Base-by-base conservation (phyloP, 2,329 filamentous ascomycete species). In the Aspergillus awamori region DNA sequence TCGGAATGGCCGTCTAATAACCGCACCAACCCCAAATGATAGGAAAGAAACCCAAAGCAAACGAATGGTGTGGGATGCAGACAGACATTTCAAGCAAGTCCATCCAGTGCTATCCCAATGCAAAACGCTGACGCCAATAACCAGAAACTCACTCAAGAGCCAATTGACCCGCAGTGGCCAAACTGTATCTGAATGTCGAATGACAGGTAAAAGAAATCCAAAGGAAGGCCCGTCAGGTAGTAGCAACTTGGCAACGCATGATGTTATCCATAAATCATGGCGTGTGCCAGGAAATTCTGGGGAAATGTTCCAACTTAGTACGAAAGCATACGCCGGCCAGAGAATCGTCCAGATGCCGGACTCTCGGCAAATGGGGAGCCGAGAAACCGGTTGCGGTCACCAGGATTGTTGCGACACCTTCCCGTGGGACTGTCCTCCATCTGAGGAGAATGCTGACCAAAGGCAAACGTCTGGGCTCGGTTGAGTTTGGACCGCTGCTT, bases 401-500 rank as follows among this genome's bases (percentile, higher is more conserved):
- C 64, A 28, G 63, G 51, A 36, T 65, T 67, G 60, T 74, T 74
- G 30, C 79, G 77, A 67, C 75, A 77, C 61, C 77, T 76, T 45
- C 81, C 82, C 28, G 86, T 88, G 13, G 86, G 86, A 67, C 86
- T 88, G 67, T 88, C 86, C 67, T 88, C 85, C 80, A 87, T 85
- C 36, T 74, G 70, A 74, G 82, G 77, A 68, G 83, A 76, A 63
- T 89, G 86, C 74, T 95, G 87, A 49, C 94, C 95, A 78, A 97
- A 98, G 28, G 95, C 94, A 81, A 95, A 99, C 1, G 95, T 99
- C 77, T 95, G 91, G 33, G 95, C 93, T 65, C 95, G 87, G 75
- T 87, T 86, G 59, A 99, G 83, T 72, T 94, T 95, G 68, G 91
- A 90, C 70, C 93, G 84, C 75, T 95, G 90, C 78, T 96, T 94